Conservation (phyloP, 2,329 filamentous ascomycete genomes). For the Fusarium sp. region DNA sequence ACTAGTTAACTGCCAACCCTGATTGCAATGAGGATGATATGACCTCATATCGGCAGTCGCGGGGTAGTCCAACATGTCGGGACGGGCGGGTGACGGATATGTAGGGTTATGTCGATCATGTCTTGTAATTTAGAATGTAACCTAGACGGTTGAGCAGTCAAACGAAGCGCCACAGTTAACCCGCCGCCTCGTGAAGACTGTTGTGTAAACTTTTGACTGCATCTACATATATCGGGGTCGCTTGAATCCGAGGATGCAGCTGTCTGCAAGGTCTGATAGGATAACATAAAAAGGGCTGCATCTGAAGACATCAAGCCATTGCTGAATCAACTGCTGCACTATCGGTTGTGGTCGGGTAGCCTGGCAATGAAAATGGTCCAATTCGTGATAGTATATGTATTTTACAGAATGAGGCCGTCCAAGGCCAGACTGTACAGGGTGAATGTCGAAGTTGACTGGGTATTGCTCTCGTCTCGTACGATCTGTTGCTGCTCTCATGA, state of each 20-base stretch:
- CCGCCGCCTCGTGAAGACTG: constrained; percentile 11
- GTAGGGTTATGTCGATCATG: constrained; percentile 22
- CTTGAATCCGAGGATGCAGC: constrained; percentile 19
- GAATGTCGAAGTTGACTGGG: constrained; percentile 41
- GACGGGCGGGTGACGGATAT: constrained; percentile 19
- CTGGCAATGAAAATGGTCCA: constrained; percentile 35
- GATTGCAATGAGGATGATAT: constrained; percentile 14
- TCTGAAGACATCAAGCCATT: constrained; percentile 17
- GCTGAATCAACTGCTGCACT: constrained; percentile 22
- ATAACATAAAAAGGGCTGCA: constrained; percentile 28
- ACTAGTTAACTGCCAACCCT: too few species aligned
- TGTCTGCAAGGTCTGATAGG: constrained; percentile 25
- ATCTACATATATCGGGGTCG: constrained; percentile 12
- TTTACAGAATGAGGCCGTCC: constrained; percentile 45
- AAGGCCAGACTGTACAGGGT: constrained; percentile 44
- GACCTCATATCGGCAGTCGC: constrained; percentile 35
- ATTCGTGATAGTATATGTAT: constrained; percentile 40
- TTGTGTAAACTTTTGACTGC: constrained; percentile 25
- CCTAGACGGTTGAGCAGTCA: constrained; percentile 26
- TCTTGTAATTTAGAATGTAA: constrained; percentile 29
- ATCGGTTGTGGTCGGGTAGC: constrained; percentile 18
- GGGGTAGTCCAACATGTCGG: constrained; percentile 26
- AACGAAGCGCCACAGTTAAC: constrained; percentile 33
- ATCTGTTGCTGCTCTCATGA: constrained; percentile 39
- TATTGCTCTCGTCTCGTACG: constrained; percentile 42